A percentile compares a stretch with the other conserved stretches of the same genome.
Conservation (phyloP, 2,329 filamentous ascomycete species). For the Cladophialophora yegresii region DNA sequence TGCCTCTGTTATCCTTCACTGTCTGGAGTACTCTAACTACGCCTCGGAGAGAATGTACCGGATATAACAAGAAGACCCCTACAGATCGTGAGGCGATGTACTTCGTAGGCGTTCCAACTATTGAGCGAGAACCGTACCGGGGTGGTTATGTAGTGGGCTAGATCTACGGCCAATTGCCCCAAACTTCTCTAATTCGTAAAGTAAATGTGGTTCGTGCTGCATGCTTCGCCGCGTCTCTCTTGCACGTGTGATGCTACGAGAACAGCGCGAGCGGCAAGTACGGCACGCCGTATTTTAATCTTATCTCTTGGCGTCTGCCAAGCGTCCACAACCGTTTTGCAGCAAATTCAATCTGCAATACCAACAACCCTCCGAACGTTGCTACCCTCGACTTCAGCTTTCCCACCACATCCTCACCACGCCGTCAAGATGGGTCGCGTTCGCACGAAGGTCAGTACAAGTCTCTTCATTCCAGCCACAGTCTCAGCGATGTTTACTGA, state of each 20-base stretch:
- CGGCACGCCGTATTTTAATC: no score
- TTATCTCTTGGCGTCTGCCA: conserved; percentile 22
- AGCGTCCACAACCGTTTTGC: conserved; percentile 12
- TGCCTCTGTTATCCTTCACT: not conserved
- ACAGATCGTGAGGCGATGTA: not conserved
- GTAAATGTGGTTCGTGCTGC: no score
- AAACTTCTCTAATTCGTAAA: no score
- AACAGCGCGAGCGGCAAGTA: not conserved
- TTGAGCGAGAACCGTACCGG: not conserved
- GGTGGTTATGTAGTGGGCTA: not conserved
- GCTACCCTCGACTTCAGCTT: conserved; percentile 4
- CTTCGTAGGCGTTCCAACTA: not conserved
- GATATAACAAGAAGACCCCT: not conserved
- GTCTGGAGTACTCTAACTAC: not conserved
- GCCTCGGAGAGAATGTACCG: not conserved
- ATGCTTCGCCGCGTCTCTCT: no score
- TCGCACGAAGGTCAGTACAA: conserved; percentile 48
- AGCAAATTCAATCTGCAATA: not conserved
- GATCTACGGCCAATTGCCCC: no score
- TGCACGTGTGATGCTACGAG: not conserved
- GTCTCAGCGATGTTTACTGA: not conserved
- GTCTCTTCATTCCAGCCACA: no score
- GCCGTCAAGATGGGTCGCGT: conserved; percentile 54
- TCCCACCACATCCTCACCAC: conserved; percentile 17
- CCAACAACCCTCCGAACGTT: not conserved